Evolutionary conservation across 1,139 yeast genomes (phyloP), one percentile per base, ranked within the genome.

Genomic region (Taphrina pruni): DNA sequence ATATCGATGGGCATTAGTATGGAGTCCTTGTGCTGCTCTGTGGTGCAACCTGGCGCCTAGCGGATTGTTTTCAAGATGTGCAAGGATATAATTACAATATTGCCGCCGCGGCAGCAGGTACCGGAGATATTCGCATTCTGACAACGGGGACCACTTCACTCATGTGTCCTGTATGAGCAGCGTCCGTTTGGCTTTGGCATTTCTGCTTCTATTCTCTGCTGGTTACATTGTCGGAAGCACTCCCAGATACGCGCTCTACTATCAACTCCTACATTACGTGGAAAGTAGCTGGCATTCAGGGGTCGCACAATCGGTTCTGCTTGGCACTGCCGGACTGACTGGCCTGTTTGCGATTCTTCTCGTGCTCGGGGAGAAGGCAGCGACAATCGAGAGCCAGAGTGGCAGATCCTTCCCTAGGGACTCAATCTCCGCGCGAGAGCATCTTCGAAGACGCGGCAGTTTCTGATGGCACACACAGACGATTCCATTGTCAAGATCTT

Each of bases 371-470:
- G 67, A 64, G 17, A 54, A 38, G 51, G 61, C 60, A 32, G 67
- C 67, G 17, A 48, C 55, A 5, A 17, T 64, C 14, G 70, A 69
- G 51, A 46, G 56, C 14, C 32, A 26, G 36, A 46, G 58, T n/a
- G 60, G 60, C 32, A 45, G 50, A 8, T 20, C 38, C 12, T 39
- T 21, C 11, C 46, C 36, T 26, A 20, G 54, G 8, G 60, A 56
- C 11, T 17, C 48, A n/a, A 69, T 74, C 54, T 69, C 74, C 1
- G 76, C 76, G 38, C 70, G 74, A 9, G 75, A 74, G 60, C 74
- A 74, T 52, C 71, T 74, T 20, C 71, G 75, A 38, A 73, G 76
- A 14, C 72, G 76, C n/a, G 76, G 76, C 8, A 74, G 76, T 46
- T 73, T 74, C 60, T 74, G 65, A 71, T 41, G 35, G 20, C n/a